Conservation (phyloP, 768 basidiomycete genomes). For the Mrakia blollopis region DNA sequence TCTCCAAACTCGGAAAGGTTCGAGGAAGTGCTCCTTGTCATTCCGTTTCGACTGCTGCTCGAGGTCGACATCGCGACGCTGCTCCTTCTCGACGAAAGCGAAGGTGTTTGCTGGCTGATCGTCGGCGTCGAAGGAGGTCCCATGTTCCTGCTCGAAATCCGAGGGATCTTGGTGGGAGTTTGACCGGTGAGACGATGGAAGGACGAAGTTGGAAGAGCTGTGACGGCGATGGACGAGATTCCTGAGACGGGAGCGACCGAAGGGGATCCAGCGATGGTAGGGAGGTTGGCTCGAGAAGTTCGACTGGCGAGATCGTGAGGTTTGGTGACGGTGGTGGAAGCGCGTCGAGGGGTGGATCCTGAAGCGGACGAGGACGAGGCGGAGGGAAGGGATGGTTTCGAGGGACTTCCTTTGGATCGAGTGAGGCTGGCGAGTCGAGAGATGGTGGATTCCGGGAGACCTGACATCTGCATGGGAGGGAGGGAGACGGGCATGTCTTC, state of each 20-base stretch:
- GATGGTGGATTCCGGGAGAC: slow-evolving; percentile 71
- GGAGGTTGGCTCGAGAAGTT: slow-evolving; percentile 57
- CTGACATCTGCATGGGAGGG: slow-evolving; percentile 87
- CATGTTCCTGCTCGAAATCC: slow-evolving; percentile 39
- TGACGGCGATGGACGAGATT: slow-evolving; percentile 36
- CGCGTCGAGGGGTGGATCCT: slow-evolving; percentile 5
- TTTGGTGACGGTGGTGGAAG: slow-evolving; percentile 43
- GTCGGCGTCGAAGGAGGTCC: slow-evolving; percentile 28
- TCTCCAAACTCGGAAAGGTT: slow-evolving; percentile 29
- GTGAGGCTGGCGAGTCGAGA: slow-evolving; percentile 74
- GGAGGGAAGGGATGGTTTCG: slow-evolving; percentile 54
- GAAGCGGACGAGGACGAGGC: slow-evolving; percentile 57
- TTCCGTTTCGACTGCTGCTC: slow-evolving; percentile 29
- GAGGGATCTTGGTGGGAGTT: slow-evolving; percentile 45
- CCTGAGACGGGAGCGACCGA: slow-evolving; percentile 49
- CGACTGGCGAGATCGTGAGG: slow-evolving; percentile 56
- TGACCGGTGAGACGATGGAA: slow-evolving; percentile 33
- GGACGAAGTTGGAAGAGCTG: slow-evolving; percentile 27
- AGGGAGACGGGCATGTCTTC: slow-evolving; percentile 51
- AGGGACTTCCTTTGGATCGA: slow-evolving; percentile 44
- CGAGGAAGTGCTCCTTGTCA: slow-evolving; percentile 13
- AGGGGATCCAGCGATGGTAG: slow-evolving; percentile 90
- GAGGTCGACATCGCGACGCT: slow-evolving; percentile 38
- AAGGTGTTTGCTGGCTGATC: slow-evolving; percentile 22
- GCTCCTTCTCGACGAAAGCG: slow-evolving; percentile 35